phyloP scores from a whole-genome alignment of 495 filamentous ascomycete species.

The Neurospora sublineolata region DNA sequence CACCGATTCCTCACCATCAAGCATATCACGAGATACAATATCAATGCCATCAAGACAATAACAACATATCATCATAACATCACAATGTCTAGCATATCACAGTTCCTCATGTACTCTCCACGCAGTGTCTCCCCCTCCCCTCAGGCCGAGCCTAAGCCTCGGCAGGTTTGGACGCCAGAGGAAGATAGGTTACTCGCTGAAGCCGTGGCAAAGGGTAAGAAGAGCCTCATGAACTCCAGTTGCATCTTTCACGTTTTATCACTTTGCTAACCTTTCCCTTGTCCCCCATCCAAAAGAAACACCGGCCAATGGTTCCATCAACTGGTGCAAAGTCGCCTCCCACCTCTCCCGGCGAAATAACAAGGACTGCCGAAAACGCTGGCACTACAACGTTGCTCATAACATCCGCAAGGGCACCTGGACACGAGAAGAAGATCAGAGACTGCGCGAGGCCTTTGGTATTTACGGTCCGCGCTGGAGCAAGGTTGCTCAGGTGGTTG shows the following conservation, averaged over 20 bases:
- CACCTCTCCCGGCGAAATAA: conserved; percentile 29
- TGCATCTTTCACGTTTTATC: not conserved
- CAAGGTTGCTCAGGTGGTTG: conserved; percentile 20
- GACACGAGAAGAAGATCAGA: conserved; percentile 30
- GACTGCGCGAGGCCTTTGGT: conserved; percentile 22
- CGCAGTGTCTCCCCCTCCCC: not conserved
- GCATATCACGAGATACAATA: not conserved
- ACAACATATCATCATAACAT: not conserved
- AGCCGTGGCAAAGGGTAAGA: conserved; percentile 13
- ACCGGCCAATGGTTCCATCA: conserved; percentile 19
- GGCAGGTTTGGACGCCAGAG: conserved; percentile 20
- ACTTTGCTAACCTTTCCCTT: not conserved
- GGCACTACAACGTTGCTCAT: conserved; percentile 28
- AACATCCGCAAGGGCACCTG: conserved; percentile 30
- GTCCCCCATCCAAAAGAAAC: conserved; percentile 8
- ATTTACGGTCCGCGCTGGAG: conserved; percentile 26
- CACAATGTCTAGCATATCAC: not conserved
- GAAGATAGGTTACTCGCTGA: conserved; percentile 15
- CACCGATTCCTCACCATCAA: not conserved
- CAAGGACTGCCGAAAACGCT: conserved; percentile 33
- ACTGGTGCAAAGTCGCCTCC: conserved; percentile 28
- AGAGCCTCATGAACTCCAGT: not conserved
- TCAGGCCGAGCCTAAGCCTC: conserved; percentile 2
- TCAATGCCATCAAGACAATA: not conserved
- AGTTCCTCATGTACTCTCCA: not conserved